Evolutionary conservation across 208 protist species (phyloP).

Genomic region (Trypanosoma avium): DNA sequence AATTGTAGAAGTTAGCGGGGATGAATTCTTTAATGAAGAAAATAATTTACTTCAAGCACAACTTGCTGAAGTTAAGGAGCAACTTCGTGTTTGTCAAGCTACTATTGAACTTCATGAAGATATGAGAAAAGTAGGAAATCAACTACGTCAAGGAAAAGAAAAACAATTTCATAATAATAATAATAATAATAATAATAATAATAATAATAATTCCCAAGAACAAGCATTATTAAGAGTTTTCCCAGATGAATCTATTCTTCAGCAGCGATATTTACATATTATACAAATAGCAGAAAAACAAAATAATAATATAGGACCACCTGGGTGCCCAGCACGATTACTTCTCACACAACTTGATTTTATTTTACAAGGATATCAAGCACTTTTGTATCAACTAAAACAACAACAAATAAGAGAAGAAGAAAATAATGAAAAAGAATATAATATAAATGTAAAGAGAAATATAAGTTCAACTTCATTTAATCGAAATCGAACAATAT

Average conservation of each 20-base stretch:
- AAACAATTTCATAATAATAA: no score
- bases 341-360: slow-evolving; percentile 7
- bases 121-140: not conserved
- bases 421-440: not conserved
- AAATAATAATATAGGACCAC: not conserved
- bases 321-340: slow-evolving; percentile 4
- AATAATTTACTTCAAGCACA: not conserved
- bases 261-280: not conserved
- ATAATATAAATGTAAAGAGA: not conserved
- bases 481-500: not conserved
- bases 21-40: slow-evolving; percentile 15
- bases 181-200: no score
- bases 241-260: not conserved
- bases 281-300: not conserved
- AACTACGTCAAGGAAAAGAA: not conserved
- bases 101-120: slow-evolving; percentile 3
- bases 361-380: slow-evolving; percentile 14
- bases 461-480: not conserved
- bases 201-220: no score
- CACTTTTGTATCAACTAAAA: not conserved
- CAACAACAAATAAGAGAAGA: not conserved
- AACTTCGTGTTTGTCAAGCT: not conserved
- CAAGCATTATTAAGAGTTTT: not conserved
- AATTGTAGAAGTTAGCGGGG: slow-evolving; percentile 9
- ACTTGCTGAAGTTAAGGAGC: slow-evolving; percentile 1